phyloP scores from a whole-genome alignment of 192 early-diverging fungal species.

The Mortierella antarctica region DNA sequence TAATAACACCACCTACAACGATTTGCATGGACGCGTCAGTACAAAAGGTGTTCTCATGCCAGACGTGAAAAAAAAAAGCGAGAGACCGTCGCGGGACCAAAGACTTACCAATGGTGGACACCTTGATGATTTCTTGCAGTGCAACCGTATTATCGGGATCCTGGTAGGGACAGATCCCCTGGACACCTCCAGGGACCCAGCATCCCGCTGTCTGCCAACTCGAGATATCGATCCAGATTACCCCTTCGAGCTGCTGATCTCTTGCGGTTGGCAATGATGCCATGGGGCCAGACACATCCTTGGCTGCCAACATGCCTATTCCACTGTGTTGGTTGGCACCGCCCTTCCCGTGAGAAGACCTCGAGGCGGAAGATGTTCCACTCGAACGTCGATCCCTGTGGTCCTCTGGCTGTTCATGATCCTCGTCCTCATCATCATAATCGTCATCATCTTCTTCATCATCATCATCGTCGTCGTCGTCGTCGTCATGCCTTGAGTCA shows the following conservation, averaged over 20 bases:
- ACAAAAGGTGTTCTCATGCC: not conserved
- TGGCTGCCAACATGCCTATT: not conserved
- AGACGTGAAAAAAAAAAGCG: not conserved
- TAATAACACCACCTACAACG: constrained; percentile 41
- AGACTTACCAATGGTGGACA: constrained; percentile 41
- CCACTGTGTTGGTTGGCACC: not conserved
- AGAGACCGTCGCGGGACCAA: not conserved
- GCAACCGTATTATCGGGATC: constrained; percentile 45
- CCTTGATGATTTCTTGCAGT: constrained; percentile 44
- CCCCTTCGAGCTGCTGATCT: constrained; percentile 4
- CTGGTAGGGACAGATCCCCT: constrained; percentile 38
- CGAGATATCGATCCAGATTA: constrained; percentile 54
- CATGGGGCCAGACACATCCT: too few relatives aligned
- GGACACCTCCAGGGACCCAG: constrained; percentile 40
- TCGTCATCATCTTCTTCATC: constrained; percentile 9
- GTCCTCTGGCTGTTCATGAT: not conserved
- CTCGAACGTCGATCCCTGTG: not conserved
- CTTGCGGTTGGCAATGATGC: not conserved
- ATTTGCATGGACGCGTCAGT: not conserved
- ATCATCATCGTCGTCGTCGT: not conserved
- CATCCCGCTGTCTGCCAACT: constrained; percentile 54
- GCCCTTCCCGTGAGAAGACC: not conserved
- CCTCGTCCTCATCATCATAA: not conserved
- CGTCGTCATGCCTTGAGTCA: not conserved
- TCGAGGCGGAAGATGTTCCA: too few relatives aligned